A percentile compares a stretch with the other conserved stretches of the same genome.
Evolutionary conservation across 108 stramenopile genomes (phyloP).

Genomic region (Cyclostephanos tholiformis): DNA sequence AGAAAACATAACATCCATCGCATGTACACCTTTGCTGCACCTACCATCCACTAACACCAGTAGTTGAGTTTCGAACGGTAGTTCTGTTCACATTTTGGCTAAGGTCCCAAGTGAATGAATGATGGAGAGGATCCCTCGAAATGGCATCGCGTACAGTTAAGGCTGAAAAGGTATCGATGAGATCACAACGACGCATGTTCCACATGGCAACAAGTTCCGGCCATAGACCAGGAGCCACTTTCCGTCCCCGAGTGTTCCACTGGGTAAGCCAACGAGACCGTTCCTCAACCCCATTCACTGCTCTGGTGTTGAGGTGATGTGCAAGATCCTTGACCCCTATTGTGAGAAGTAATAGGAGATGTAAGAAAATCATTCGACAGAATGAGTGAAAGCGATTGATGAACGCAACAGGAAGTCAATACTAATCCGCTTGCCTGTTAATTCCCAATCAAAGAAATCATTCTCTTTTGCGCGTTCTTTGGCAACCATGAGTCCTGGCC

Average conservation of each 20-base stretch:
- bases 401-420: not conserved
- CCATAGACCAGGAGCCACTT: constrained; percentile 64
- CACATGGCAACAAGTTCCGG: constrained; percentile 54
- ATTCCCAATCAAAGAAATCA: constrained; percentile 56
- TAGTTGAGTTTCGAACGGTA: constrained; percentile 45
- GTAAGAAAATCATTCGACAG: not conserved
- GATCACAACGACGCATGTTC: constrained; percentile 46
- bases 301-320: constrained; percentile 44
- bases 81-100: constrained; percentile 68
- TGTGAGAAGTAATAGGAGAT: not conserved
- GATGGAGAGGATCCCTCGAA: constrained; percentile 58
- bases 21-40: not conserved
- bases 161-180: constrained; percentile 54
- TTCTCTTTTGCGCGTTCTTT: constrained; percentile 50
- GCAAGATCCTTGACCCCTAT: constrained; percentile 40
- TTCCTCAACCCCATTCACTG: constrained; percentile 48
- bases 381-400: not conserved
- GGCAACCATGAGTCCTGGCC: constrained; percentile 49
- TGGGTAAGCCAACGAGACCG: constrained; percentile 47
- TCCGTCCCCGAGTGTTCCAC: constrained; percentile 52
- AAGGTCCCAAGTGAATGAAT: constrained; percentile 67
- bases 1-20: not conserved
- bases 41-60: constrained; percentile 58
- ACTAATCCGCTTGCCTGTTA: constrained; percentile 8
- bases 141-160: constrained; percentile 57